phyloP scores from a whole-genome alignment of 169 alveolate species.

The Cardiosporidium cionae region DNA sequence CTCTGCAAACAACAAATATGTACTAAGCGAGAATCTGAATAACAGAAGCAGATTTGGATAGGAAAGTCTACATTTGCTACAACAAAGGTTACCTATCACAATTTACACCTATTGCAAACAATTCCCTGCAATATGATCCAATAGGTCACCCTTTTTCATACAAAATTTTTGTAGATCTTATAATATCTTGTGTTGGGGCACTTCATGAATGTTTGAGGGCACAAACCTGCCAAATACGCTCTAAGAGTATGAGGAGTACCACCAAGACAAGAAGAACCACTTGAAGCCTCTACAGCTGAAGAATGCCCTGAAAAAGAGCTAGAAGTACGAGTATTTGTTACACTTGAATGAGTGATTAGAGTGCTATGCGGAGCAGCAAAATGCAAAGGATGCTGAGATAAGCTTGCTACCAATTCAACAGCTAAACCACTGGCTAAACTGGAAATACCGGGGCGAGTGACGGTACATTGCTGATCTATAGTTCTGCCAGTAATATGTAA shows the following conservation, averaged over 20 bases:
- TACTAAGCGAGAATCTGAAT: background rate
- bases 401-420: conserved; percentile 72
- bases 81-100: no score
- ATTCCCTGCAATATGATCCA: no score
- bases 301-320: no score
- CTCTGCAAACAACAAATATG: background rate
- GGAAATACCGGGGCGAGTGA: conserved; percentile 84
- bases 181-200: no score
- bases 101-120: no score
- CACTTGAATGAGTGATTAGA: conserved; percentile 16
- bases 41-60: background rate
- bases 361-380: conserved; percentile 29
- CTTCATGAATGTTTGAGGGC: no score
- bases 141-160: no score
- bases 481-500: conserved; percentile 42
- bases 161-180: no score
- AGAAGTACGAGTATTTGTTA: no score
- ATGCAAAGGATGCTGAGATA: conserved; percentile 54
- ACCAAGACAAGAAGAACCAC: background rate
- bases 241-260: background rate
- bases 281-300: background rate
- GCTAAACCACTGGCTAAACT: conserved; percentile 69
- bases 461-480: conserved; percentile 87
- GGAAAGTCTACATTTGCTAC: no score
- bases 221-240: background rate